Base-by-base conservation (phyloP, 805 yeast species). In the Sugiyamaella americana region DNA sequence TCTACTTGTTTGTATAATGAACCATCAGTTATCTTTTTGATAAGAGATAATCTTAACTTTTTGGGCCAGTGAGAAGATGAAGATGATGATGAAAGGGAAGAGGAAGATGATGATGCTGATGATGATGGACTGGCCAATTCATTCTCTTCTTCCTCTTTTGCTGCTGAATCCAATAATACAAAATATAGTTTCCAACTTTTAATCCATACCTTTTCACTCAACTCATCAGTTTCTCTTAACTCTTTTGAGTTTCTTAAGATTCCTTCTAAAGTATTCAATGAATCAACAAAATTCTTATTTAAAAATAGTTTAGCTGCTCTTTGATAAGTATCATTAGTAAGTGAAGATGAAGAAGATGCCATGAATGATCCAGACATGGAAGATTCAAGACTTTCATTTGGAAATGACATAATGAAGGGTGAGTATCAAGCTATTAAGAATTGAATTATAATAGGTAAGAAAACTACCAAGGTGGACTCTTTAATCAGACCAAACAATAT, bases 101-200 rank as follows among this genome's bases (percentile, higher is more conserved):
- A 26, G 8, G 32, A 26, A 8, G 32, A 26, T 8, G 32, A 26
- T 26, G 32, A 26, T 26, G 32, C 8, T 8, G 32, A 26, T 8
- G 32, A 26, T 13, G 32, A 26, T 13, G 32, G 32, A 8, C 11
- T 8, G 8, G 11, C 13, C 8, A 13, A 8, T 13, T 8, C 8
- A 26, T 8, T 13, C 32, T 26, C 19, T 20, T 26, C 40, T 13
- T 41, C 37, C 10, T 26, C 19, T 18, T 26, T 42, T 11, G 47
- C 48, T 16, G 51, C 56, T 20, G 32, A 39, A 40, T 54, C 54
- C 5, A 51, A 17, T 13, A 54, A 37, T 13, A 53, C 51, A 5
- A 52, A 34, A 34, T 54, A 54, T 16, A 54, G 41, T 18, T 46
- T 53, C 58, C 58, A 54, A 23, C 48, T 37, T 35, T 43, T 50